Evolutionary conservation across 345 rosid genomes (phyloP).

Genomic region (Eucalyptus erythrocorys): DNA sequence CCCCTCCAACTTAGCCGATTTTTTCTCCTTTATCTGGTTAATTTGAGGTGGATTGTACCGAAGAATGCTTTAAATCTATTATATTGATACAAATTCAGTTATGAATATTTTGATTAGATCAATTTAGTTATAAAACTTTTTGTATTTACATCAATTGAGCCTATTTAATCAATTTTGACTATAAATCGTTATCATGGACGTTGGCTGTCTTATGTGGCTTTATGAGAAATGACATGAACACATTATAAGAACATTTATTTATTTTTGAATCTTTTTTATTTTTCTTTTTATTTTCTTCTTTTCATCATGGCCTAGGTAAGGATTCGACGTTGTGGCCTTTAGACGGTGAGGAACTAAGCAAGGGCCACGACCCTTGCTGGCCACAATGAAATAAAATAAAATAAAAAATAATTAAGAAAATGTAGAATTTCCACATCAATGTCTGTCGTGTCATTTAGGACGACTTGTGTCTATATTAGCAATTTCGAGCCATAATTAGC

Average conservation of each 20-base stretch:
- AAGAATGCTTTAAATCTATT: no score
- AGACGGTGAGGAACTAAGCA: neutral
- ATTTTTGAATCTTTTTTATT: no score
- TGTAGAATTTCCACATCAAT: rapidly evolving
- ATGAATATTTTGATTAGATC: rapidly evolving
- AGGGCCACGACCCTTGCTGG: no score
- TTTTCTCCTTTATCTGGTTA: neutral
- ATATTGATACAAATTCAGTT: rapidly evolving
- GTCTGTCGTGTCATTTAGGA: neutral
- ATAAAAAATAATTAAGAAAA: no score
- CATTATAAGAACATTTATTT: no score
- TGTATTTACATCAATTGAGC: neutral
- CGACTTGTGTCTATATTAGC: rapidly evolving
- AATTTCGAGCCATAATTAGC: no score
- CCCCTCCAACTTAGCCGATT: neutral
- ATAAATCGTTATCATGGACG: rapidly evolving
- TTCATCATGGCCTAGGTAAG: neutral
- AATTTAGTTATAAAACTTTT: no score
- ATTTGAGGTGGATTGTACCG: neutral
- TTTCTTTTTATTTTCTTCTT: no score
- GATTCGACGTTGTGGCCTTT: neutral
- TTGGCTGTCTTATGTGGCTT: rapidly evolving
- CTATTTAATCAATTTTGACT: rapidly evolving
- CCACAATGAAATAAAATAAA: neutral
- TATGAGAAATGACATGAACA: rapidly evolving